A percentile compares a stretch with the other conserved stretches of the same genome.
Evolutionary conservation across 306 rosid genomes (phyloP).

Genomic region (Trifolium dubium): DNA sequence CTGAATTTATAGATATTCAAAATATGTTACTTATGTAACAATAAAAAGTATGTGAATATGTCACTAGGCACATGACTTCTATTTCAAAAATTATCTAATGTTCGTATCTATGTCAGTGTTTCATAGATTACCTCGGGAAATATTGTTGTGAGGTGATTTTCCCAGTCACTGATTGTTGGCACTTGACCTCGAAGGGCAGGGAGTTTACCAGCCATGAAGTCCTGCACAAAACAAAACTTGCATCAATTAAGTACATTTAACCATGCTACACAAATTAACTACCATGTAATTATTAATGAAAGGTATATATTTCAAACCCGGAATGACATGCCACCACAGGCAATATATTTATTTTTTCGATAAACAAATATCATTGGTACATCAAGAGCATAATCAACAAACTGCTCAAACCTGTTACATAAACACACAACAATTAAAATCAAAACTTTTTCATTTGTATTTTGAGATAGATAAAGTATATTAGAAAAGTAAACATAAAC

Average conservation of each 20-base stretch:
- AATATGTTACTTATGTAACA: neutral
- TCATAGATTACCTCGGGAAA: conserved; percentile 67
- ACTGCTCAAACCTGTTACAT: conserved; percentile 73
- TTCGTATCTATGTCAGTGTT: neutral
- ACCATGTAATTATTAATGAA: neutral
- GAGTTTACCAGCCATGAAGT: conserved; percentile 79
- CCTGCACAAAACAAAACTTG: conserved; percentile 53
- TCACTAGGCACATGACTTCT: neutral
- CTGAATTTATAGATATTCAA: conserved; percentile 5
- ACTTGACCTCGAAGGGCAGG: conserved; percentile 69
- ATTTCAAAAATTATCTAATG: no score
- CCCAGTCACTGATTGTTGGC: conserved; percentile 88
- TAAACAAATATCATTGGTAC: conserved; percentile 85
- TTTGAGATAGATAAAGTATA: neutral
- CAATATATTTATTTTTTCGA: conserved; percentile 69
- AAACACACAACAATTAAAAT: neutral
- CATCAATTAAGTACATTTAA: conserved; percentile 3
- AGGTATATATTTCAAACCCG: conserved; percentile 51
- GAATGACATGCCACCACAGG: conserved; percentile 78
- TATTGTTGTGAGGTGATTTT: conserved; percentile 84
- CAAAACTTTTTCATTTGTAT: neutral
- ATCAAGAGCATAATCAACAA: conserved; percentile 86
- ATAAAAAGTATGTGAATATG: no score
- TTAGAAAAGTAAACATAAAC: neutral
- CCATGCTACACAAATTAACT: neutral